Evolutionary conservation across 2,329 filamentous ascomycete genomes (phyloP), one percentile per base, ranked within the genome.

Genomic region (Pyrenophora graminea): DNA sequence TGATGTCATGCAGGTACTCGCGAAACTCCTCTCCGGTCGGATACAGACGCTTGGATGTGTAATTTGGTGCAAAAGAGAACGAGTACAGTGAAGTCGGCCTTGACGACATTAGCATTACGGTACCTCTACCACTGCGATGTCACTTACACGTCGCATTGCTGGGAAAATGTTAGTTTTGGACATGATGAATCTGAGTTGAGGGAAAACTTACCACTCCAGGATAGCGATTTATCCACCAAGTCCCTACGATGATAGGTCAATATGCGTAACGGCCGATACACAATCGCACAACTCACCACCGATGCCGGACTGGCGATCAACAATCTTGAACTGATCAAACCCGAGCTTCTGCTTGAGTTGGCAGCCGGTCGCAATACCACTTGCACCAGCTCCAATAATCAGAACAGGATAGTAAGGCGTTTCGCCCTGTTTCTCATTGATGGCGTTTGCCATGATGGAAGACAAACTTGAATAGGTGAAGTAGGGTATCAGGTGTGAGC

Each of bases 131-230:
- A 10, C 13, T 25, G 25, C 13, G 8, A 39, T 15, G 15, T 39
- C 38, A 25, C 38, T n/a, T 39, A 39, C 38, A 39, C 38, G 13
- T 39, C 38, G 38, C 38, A 39, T 39, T 39, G 38, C 38, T 39
- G 21, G 13, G 7, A 25, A 12, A 6, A n/a, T 4, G 38, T 39
- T 15, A 39, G 38, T 39, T 8, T 17, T 39, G 8, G n/a, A 30
- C 12, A n/a, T 25, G 21, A 6, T 27, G 8, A 12, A 12, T 39
- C 21, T 10, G 10, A 13, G 9, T 3, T 27, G 12, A 2, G 25
- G 3, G 27, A 4, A 27, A 19, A 39, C 38, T 39, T 39, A 39
- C 38, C 18, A 39, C 38, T 39, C 38, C 38, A 13, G 39, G 39
- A n/a, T 31, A 41, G 6, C 25, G 3, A 18, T 41, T 41, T 12